These are phyloP conservation scores for Solanum dulcamara DNA, from an alignment of 257 asterid species.

Conservation along the genomic window DNA sequence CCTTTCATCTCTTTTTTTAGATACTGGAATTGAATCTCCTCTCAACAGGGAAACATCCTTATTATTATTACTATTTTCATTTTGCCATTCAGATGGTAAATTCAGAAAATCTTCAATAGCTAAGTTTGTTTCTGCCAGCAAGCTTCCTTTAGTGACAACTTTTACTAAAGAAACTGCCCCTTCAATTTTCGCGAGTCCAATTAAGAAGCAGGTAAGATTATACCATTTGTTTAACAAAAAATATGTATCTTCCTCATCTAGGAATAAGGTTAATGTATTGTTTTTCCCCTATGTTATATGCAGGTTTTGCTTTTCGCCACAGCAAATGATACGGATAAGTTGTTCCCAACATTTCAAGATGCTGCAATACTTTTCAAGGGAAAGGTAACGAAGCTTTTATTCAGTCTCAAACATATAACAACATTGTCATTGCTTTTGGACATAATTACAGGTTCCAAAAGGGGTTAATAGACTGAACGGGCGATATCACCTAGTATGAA, in stretches of 20 bases:
- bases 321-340: constrained; percentile 37
- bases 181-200: constrained; percentile 61
- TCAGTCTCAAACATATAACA: background rate
- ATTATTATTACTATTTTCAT: background rate
- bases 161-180: constrained; percentile 73
- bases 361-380: constrained; percentile 89
- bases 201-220: constrained; percentile 63
- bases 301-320: constrained; percentile 83
- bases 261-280: background rate
- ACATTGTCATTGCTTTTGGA: background rate
- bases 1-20: background rate
- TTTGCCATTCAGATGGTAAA: constrained; percentile 46
- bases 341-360: constrained; percentile 61
- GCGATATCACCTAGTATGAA: background rate
- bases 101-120: constrained; percentile 48
- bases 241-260: background rate
- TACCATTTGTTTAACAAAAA: background rate
- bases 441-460: background rate
- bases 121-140: constrained; percentile 74
- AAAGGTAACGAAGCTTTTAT: constrained; percentile 40
- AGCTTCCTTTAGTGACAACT: constrained; percentile 75
- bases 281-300: background rate
- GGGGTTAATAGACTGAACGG: background rate
- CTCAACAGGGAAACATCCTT: background rate
- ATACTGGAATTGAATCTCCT: background rate